Conservation (phyloP, 1,284 basidiomycete species). For the Naganishia liquefaciens region DNA sequence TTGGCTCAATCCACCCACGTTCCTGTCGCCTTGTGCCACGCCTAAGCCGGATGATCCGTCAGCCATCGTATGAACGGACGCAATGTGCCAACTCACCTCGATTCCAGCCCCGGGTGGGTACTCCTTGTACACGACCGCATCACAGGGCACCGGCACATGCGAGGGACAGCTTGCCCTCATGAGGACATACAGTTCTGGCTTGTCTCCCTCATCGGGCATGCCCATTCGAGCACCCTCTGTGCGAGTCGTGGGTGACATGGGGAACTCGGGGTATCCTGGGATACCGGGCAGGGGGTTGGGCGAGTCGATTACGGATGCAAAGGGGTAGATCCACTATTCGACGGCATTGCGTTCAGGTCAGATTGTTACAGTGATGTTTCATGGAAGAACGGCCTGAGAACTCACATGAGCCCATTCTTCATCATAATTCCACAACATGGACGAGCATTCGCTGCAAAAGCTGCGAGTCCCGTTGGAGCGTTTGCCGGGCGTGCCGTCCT, state of each 20-base stretch:
- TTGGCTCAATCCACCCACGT: slow-evolving; percentile 44
- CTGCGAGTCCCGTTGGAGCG: slow-evolving; percentile 40
- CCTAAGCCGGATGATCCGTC: slow-evolving; percentile 33
- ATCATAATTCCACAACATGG: slow-evolving; percentile 53
- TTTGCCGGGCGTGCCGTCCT: slow-evolving; percentile 45
- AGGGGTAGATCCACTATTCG: slow-evolving; percentile 53
- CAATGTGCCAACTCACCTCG: slow-evolving; percentile 37
- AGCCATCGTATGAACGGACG: neutral
- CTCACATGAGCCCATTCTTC: slow-evolving; percentile 49
- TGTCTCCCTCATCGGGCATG: slow-evolving; percentile 29
- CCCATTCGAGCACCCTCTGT: slow-evolving; percentile 12
- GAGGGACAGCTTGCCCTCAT: slow-evolving; percentile 45
- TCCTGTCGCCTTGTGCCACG: slow-evolving; percentile 47
- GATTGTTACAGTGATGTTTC: neutral
- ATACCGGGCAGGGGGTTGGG: slow-evolving; percentile 45
- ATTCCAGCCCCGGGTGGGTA: slow-evolving; percentile 48
- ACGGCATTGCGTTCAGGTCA: neutral
- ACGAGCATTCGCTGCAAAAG: slow-evolving; percentile 50
- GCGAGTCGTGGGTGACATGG: neutral
- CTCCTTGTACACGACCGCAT: slow-evolving; percentile 41
- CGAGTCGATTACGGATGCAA: slow-evolving; percentile 49
- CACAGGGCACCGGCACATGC: slow-evolving; percentile 46
- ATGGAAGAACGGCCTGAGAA: neutral
- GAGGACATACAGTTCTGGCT: slow-evolving; percentile 40
- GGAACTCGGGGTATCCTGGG: slow-evolving; percentile 34